Evolutionary conservation across 257 asterid genomes (phyloP).

Genomic region (Echium plantagineum): DNA sequence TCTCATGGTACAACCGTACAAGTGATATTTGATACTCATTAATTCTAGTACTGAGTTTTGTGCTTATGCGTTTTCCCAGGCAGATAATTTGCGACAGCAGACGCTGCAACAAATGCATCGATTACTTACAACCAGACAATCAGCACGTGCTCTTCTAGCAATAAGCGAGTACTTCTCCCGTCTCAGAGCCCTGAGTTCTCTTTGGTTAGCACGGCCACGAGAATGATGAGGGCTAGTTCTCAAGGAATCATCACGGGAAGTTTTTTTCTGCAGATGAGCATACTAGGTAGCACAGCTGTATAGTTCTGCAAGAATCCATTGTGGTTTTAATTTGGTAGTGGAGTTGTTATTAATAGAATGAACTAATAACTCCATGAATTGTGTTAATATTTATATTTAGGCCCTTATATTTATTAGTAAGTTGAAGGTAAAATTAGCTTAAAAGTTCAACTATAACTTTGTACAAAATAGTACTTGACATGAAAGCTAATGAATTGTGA

Average conservation of each 20-base stretch:
- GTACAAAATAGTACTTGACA: neutral
- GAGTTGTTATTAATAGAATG: neutral
- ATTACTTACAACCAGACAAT: constrained; percentile 69
- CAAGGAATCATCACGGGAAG: neutral
- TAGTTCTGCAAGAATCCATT: neutral
- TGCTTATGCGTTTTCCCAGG: constrained; percentile 26
- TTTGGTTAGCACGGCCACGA: constrained; percentile 90
- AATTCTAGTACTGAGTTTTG: neutral
- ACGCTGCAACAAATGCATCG: constrained; percentile 85
- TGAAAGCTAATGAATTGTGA: neutral
- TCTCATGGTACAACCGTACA: neutral
- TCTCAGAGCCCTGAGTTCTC: constrained; percentile 90
- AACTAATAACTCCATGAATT: neutral
- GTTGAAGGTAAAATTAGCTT: too few species aligned
- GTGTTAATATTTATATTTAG: neutral
- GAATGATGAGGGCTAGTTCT: constrained; percentile 21
- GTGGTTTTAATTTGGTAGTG: neutral
- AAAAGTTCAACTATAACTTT: neutral
- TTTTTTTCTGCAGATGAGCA: neutral
- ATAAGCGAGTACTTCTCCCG: constrained; percentile 71
- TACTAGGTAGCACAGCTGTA: neutral
- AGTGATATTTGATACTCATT: neutral
- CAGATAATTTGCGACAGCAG: constrained; percentile 83
- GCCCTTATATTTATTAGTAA: too few species aligned
- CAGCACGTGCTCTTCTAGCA: constrained; percentile 79